phyloP scores from a whole-genome alignment of 495 filamentous ascomycete species.

The Extremus antarcticus region DNA sequence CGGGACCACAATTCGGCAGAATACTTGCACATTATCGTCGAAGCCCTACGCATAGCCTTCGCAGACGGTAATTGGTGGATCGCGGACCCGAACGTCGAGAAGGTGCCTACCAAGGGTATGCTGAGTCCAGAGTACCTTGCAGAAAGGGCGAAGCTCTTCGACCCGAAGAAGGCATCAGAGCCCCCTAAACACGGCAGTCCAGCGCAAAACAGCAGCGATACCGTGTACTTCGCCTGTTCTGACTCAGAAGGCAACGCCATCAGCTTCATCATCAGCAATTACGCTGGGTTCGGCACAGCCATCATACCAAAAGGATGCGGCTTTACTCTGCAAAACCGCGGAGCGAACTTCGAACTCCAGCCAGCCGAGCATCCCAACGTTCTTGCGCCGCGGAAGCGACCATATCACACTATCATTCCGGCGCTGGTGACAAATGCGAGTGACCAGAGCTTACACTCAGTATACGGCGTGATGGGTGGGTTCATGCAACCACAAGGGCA shows the following conservation, averaged over 20 bases:
- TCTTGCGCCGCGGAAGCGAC: constrained; percentile 71
- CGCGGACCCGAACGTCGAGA: constrained; percentile 60
- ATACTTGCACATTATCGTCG: constrained; percentile 86
- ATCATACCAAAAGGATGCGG: constrained; percentile 77
- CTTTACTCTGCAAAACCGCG: constrained; percentile 94
- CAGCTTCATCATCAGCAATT: constrained; percentile 95
- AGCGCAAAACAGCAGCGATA: constrained; percentile 67
- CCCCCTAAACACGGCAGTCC: constrained; percentile 51
- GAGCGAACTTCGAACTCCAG: constrained; percentile 64
- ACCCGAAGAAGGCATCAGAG: constrained; percentile 44
- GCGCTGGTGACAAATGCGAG: constrained; percentile 69
- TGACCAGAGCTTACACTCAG: constrained; percentile 63
- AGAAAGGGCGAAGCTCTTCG: constrained; percentile 59
- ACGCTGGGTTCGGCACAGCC: constrained; percentile 75
- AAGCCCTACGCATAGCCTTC: constrained; percentile 84
- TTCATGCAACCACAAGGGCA: constrained; percentile 99
- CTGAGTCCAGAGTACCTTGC: constrained; percentile 54
- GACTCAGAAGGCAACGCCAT: constrained; percentile 79
- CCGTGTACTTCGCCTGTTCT: constrained; percentile 82
- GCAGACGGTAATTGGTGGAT: constrained; percentile 85
- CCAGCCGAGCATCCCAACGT: constrained; percentile 59
- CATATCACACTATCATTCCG: constrained; percentile 97
- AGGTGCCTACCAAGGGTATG: constrained; percentile 54
- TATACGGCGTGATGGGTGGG: constrained; percentile 95
- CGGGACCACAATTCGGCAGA: constrained; percentile 60